Percentiles rank a stretch among this genome's conserved stretches.
phyloP scores from a whole-genome alignment of 2,329 filamentous ascomycete genomes.

The Zasmidium citrigriseum region DNA sequence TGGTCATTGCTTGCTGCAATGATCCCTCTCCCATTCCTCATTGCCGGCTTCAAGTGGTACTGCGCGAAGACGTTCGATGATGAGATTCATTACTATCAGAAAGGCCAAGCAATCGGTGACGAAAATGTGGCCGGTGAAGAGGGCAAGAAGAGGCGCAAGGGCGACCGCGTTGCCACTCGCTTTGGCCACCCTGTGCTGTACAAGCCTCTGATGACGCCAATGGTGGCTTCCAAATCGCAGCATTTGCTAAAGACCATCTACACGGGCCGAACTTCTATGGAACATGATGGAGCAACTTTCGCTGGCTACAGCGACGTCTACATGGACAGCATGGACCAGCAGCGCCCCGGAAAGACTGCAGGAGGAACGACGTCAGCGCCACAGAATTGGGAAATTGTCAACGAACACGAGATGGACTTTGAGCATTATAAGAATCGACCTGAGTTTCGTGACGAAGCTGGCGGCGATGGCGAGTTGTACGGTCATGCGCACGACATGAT shows the following conservation, averaged over 20 bases:
- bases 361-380: conserved; percentile 20
- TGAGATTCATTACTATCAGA: conserved; percentile 78
- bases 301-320: conserved; percentile 83
- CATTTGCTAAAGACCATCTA: conserved; percentile 86
- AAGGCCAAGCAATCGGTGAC: conserved; percentile 56
- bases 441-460: conserved; percentile 84
- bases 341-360: conserved; percentile 59
- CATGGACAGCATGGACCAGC: conserved; percentile 73
- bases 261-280: conserved; percentile 67
- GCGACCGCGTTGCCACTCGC: conserved; percentile 70
- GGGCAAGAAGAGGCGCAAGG: conserved; percentile 44
- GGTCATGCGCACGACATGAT: conserved; percentile 61
- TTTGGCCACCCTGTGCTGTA: conserved; percentile 93
- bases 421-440: conserved; percentile 87
- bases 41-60: conserved; percentile 84
- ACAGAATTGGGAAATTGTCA: conserved; percentile 77
- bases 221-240: conserved; percentile 90
- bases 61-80: conserved; percentile 75
- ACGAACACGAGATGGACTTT: conserved; percentile 83
- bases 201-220: conserved; percentile 85
- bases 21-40: conserved; percentile 71
- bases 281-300: conserved; percentile 61
- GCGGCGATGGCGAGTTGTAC: conserved; percentile 64
- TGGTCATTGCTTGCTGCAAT: conserved; percentile 67
- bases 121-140: conserved; percentile 35